Percentiles rank a stretch among this genome's conserved stretches.
Conservation (phyloP, 2,329 filamentous ascomycete species). For the Cylindrodendrum hubeiense region DNA sequence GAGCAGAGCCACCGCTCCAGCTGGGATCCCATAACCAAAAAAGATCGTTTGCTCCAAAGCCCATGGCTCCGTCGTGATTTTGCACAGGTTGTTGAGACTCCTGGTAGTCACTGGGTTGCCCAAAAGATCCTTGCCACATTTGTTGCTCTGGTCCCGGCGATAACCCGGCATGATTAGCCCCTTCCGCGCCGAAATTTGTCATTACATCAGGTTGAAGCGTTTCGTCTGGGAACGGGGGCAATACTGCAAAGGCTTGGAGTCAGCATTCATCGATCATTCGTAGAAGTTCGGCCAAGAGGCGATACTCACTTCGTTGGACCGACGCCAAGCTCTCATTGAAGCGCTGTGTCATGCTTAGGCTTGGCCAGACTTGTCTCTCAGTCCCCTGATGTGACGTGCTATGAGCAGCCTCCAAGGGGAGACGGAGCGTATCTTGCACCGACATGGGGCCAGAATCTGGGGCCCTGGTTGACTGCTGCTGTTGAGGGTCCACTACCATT, state of each 20-base stretch:
- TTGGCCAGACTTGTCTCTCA: background rate
- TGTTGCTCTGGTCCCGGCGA: background rate
- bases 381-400: background rate
- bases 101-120: background rate
- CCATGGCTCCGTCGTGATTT: background rate
- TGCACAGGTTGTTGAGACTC: background rate
- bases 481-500: background rate
- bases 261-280: background rate
- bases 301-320: constrained; percentile 5
- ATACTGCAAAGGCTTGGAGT: background rate
- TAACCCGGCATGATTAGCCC: background rate
- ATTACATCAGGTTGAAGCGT: background rate
- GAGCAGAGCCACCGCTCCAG: constrained; percentile 8
- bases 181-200: too few species aligned
- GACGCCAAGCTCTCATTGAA: constrained; percentile 6
- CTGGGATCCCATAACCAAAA: constrained; percentile 30
- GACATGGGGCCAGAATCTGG: background rate
- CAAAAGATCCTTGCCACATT: background rate
- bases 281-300: background rate
- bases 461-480: background rate
- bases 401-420: background rate
- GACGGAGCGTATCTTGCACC: background rate
- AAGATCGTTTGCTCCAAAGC: constrained; percentile 1
- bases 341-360: background rate
- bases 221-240: background rate